Conservation (phyloP, 805 yeast genomes). For the Lipomyces starkeyi region DNA sequence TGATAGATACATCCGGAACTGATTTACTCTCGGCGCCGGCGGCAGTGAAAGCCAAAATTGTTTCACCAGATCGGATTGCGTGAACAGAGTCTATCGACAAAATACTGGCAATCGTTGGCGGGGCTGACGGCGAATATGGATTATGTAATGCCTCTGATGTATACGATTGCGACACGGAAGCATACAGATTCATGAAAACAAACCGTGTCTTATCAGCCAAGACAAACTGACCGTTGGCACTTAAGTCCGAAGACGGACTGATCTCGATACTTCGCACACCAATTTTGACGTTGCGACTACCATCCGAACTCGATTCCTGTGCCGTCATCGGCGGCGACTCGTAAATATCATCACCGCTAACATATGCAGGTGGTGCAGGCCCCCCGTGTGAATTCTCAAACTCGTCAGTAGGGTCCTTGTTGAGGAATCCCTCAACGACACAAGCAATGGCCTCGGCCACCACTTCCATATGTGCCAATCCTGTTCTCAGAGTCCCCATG, state of each 20-base stretch:
- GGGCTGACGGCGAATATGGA: constrained; percentile 16
- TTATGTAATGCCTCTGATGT: constrained; percentile 19
- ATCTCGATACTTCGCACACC: constrained; percentile 22
- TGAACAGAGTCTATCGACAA: constrained; percentile 18
- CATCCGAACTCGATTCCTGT: neutral
- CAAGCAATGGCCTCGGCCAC: constrained; percentile 22
- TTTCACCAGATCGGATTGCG: constrained; percentile 12
- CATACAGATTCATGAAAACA: constrained; percentile 11
- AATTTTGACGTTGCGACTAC: constrained; percentile 21
- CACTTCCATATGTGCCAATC: constrained; percentile 29
- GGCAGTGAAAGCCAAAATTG: constrained; percentile 17
- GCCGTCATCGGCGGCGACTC: neutral
- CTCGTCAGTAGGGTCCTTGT: constrained; percentile 8
- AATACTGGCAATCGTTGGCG: constrained; percentile 20
- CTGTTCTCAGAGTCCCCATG: constrained; percentile 20
- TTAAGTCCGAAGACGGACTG: constrained; percentile 19
- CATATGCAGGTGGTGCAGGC: constrained; percentile 11
- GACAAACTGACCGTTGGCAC: constrained; percentile 13
- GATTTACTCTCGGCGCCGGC: neutral
- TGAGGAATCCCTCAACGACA: constrained; percentile 21
- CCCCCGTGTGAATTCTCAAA: neutral
- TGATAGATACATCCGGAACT: constrained; percentile 21
- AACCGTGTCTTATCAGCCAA: constrained; percentile 11
- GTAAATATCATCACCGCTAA: constrained; percentile 13
- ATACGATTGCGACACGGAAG: constrained; percentile 26